phyloP scores from a whole-genome alignment of 345 rosid species.

The Cochlearia excelsa region DNA sequence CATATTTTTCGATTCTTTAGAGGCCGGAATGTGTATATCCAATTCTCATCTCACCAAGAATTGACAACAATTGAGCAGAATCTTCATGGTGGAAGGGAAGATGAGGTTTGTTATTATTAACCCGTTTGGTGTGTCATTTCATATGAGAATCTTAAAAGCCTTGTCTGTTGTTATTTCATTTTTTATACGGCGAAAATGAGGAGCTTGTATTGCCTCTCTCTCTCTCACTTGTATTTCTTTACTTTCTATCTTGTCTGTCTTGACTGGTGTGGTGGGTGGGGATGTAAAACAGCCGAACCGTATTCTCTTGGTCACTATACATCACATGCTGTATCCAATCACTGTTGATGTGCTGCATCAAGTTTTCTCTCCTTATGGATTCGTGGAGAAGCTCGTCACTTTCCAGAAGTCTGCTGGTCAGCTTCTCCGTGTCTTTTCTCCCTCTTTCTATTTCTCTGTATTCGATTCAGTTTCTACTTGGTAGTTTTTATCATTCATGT shows the following conservation, averaged over 20 bases:
- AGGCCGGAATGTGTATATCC: conserved; percentile 96
- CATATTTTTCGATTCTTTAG: conserved; percentile 32
- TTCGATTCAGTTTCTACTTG: conserved; percentile 12
- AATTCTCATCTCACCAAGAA: conserved; percentile 99
- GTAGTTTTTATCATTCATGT: conserved; percentile 3
- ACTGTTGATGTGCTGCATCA: conserved; percentile 96
- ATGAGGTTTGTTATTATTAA: conserved; percentile 64
- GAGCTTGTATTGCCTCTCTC: conserved; percentile 6
- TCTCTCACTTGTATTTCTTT: conserved; percentile 39
- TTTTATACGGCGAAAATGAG: neutral
- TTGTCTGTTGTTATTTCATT: neutral
- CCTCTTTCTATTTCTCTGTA: conserved; percentile 36
- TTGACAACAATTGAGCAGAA: conserved; percentile 92
- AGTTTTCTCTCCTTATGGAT: conserved; percentile 91
- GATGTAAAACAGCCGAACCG: conserved; percentile 77
- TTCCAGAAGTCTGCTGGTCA: conserved; percentile 99
- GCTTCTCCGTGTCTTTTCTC: conserved; percentile 50
- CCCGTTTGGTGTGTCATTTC: neutral
- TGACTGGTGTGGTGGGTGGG: conserved; percentile 55
- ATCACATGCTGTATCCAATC: conserved; percentile 94
- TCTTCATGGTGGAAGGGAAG: conserved; percentile 88
- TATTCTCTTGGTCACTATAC: conserved; percentile 88
- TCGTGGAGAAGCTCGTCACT: conserved; percentile 94
- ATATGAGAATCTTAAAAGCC: neutral
- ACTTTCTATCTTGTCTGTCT: conserved; percentile 56